Percentiles rank a stretch among this genome's conserved stretches.
Conservation (phyloP, 768 basidiomycete genomes). For the Royoungia palumana region DNA sequence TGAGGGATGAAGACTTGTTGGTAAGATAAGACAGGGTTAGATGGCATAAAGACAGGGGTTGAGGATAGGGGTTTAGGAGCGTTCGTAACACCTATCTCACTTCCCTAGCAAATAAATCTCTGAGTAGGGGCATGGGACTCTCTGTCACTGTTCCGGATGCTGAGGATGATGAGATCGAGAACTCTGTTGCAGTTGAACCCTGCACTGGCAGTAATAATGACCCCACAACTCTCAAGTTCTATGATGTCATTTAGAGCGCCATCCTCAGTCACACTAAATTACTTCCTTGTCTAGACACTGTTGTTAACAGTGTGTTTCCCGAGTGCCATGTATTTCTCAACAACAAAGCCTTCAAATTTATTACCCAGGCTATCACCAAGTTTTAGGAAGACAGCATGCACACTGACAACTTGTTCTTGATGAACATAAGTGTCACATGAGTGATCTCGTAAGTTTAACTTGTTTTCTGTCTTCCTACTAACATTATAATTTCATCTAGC, state of each 20-base stretch:
- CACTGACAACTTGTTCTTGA: background rate
- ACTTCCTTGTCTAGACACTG: background rate
- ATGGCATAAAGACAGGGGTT: too few relatives aligned
- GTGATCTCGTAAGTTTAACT: background rate
- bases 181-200: background rate
- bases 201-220: background rate
- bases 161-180: too few relatives aligned
- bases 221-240: background rate
- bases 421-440: background rate
- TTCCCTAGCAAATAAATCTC: too few relatives aligned
- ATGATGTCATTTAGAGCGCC: background rate
- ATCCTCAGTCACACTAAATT: background rate
- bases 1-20: too few relatives aligned
- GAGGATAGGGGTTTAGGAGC: too few relatives aligned
- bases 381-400: background rate
- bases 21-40: too few relatives aligned
- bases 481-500: background rate
- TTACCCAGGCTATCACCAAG: background rate
- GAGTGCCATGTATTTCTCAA: background rate
- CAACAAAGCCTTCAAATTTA: background rate
- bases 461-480: background rate
- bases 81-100: too few relatives aligned
- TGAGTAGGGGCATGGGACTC: too few relatives aligned
- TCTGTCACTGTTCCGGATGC: too few relatives aligned
- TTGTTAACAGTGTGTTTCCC: background rate